Evolutionary conservation across 169 alveolate species (phyloP).

Genomic region (Cryptosporidium andersoni): DNA sequence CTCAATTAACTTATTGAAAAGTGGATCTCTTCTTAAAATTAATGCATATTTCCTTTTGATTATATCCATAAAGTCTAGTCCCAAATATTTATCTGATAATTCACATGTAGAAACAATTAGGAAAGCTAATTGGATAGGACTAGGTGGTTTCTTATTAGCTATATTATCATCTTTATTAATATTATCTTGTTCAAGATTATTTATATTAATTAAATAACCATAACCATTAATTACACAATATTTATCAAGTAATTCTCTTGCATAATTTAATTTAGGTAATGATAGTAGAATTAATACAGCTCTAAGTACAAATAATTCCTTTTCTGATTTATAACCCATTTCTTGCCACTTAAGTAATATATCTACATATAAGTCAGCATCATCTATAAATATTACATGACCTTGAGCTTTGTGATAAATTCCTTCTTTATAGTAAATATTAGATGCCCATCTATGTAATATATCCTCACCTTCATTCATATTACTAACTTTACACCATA

Average conservation of each 20-base stretch:
- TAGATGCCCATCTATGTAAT: conserved; percentile 50
- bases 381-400: conserved; percentile 40
- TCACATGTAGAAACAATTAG: conserved; percentile 39
- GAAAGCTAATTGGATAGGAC: conserved; percentile 39
- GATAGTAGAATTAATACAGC: conserved; percentile 47
- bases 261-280: conserved; percentile 19
- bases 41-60: conserved; percentile 27
- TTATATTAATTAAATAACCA: not conserved
- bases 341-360: conserved; percentile 42
- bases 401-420: conserved; percentile 46
- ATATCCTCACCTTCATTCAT: conserved; percentile 8
- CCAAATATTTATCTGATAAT: conserved; percentile 23
- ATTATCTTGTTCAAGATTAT: not conserved
- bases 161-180: not conserved
- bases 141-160: conserved; percentile 1
- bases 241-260: conserved; percentile 30
- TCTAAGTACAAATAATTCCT: conserved; percentile 56
- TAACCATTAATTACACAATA: not conserved
- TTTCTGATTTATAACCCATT: conserved; percentile 55
- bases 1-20: conserved; percentile 5
- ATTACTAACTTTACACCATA: conserved; percentile 38
- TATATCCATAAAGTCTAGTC: conserved; percentile 31
- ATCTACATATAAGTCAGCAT: conserved; percentile 30
- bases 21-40: conserved; percentile 32
- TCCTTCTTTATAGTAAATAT: conserved; percentile 19